Percentiles rank a stretch among this genome's conserved stretches.
Evolutionary conservation across 2,329 filamentous ascomycete genomes (phyloP).

Genomic region (Ophiostoma australiae): DNA sequence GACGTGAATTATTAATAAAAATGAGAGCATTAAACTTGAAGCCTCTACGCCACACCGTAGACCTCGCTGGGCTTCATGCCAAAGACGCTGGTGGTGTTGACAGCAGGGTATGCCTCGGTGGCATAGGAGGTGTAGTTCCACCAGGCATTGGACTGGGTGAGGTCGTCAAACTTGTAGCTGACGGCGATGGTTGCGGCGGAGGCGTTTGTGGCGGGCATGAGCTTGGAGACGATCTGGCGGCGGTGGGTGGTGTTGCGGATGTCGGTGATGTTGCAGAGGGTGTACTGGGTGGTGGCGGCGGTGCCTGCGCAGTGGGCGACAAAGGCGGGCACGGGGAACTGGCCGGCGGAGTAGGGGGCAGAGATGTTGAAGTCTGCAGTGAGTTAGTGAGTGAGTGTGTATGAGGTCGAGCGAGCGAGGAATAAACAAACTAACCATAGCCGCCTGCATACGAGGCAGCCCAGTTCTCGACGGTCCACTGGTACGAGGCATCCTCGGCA

Average conservation of each 20-base stretch:
- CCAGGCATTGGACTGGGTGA: slow-evolving; percentile 22
- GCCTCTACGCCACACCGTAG: not conserved
- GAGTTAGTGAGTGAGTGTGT: not conserved
- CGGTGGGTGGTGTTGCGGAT: slow-evolving; percentile 28
- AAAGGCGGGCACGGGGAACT: slow-evolving; percentile 32
- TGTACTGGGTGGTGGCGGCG: slow-evolving; percentile 30
- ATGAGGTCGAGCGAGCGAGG: not conserved
- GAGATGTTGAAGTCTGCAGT: slow-evolving; percentile 32
- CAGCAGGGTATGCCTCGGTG: slow-evolving; percentile 17
- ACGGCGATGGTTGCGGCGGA: slow-evolving; percentile 33
- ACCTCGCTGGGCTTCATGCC: slow-evolving; percentile 7
- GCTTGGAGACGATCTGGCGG: slow-evolving; percentile 32
- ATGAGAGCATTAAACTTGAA: not conserved
- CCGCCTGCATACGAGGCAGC: not conserved
- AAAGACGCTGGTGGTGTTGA: not conserved
- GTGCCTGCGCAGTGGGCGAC: slow-evolving; percentile 33
- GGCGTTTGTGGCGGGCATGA: slow-evolving; percentile 29
- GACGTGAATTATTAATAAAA: not conserved
- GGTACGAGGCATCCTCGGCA: not conserved
- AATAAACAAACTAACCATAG: not conserved
- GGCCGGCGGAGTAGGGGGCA: slow-evolving; percentile 30
- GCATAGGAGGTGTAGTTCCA: slow-evolving; percentile 25
- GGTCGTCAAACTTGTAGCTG: slow-evolving; percentile 33
- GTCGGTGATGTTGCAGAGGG: slow-evolving; percentile 30
- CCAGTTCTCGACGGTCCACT: slow-evolving; percentile 10